A percentile compares a stretch with the other conserved stretches of the same genome.
phyloP scores from a whole-genome alignment of 371 early-diverging fungal genomes.

The Zancudomyces culisetae region DNA sequence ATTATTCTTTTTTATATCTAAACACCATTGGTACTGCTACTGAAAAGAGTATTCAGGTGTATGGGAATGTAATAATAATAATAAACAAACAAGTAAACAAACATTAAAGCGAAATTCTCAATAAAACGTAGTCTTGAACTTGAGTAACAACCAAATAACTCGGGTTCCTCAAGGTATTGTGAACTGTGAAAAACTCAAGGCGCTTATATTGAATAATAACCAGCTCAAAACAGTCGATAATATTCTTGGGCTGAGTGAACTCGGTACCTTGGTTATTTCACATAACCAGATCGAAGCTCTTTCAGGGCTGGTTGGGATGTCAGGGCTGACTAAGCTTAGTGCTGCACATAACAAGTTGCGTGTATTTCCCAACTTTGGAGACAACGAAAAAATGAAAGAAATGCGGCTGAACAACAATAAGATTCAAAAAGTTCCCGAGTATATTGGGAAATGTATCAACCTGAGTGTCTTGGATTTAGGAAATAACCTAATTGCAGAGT shows the following conservation, averaged over 20 bases:
- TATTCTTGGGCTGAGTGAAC: slow-evolving; percentile 30
- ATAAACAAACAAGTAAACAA: neutral
- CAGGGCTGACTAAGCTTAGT: slow-evolving; percentile 48
- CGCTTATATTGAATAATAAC: slow-evolving; percentile 68
- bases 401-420: slow-evolving; percentile 60
- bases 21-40: neutral
- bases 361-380: slow-evolving; percentile 42
- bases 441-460: slow-evolving; percentile 29
- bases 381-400: slow-evolving; percentile 39
- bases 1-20: slow-evolving; percentile 1
- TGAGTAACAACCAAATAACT: slow-evolving; percentile 47
- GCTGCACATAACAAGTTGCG: slow-evolving; percentile 51
- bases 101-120: no score
- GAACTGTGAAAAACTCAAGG: slow-evolving; percentile 42
- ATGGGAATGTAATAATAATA: neutral
- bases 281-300: slow-evolving; percentile 48
- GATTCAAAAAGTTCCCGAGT: slow-evolving; percentile 39
- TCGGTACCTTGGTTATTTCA: slow-evolving; percentile 66
- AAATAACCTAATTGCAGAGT: slow-evolving; percentile 38
- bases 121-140: slow-evolving; percentile 61
- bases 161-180: slow-evolving; percentile 37
- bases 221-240: slow-evolving; percentile 40
- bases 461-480: slow-evolving; percentile 58
- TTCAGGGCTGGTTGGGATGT: slow-evolving; percentile 31
- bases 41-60: neutral